Evolutionary conservation across 768 basidiomycete species (phyloP).

Genomic region (Lactarius hengduanensis): DNA sequence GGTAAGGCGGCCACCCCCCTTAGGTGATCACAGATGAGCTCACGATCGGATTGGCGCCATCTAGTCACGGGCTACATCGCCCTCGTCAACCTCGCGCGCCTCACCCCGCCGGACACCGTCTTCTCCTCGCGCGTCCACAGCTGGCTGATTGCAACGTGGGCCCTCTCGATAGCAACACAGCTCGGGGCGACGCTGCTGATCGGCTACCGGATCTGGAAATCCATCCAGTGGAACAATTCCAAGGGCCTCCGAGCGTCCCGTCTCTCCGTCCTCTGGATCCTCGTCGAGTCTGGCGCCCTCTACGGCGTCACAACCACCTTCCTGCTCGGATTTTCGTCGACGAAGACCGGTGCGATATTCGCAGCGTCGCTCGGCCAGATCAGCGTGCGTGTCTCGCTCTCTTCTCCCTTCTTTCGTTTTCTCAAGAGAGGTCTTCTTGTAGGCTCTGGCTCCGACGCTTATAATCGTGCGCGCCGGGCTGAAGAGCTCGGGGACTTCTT

Average conservation of each 20-base stretch:
- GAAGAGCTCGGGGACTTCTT: not conserved
- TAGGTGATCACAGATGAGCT: too few relatives aligned
- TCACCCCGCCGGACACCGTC: not conserved
- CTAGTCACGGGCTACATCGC: slow-evolving; percentile 18
- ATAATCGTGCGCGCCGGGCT: slow-evolving; percentile 17
- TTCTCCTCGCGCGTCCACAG: slow-evolving; percentile 2
- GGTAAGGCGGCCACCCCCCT: not conserved
- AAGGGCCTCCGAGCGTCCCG: slow-evolving; percentile 1
- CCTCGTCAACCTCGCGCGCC: slow-evolving; percentile 2
- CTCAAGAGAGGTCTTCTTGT: not conserved
- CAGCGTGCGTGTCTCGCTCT: slow-evolving; percentile 9
- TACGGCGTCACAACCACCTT: slow-evolving; percentile 14
- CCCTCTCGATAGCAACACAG: slow-evolving; percentile 22
- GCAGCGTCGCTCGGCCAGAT: slow-evolving; percentile 16
- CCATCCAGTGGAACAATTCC: not conserved
- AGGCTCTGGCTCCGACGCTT: slow-evolving; percentile 20
- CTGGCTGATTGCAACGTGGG: slow-evolving; percentile 20
- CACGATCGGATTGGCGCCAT: too few relatives aligned
- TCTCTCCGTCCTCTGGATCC: slow-evolving; percentile 19
- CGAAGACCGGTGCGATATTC: slow-evolving; percentile 13
- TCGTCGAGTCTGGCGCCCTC: slow-evolving; percentile 24
- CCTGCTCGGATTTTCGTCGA: slow-evolving; percentile 16
- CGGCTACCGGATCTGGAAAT: slow-evolving; percentile 14
- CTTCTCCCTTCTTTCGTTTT: not conserved
- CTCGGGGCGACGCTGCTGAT: slow-evolving; percentile 22